Conservation (phyloP, 2,329 filamentous ascomycete genomes). For the Myotisia sp. region DNA sequence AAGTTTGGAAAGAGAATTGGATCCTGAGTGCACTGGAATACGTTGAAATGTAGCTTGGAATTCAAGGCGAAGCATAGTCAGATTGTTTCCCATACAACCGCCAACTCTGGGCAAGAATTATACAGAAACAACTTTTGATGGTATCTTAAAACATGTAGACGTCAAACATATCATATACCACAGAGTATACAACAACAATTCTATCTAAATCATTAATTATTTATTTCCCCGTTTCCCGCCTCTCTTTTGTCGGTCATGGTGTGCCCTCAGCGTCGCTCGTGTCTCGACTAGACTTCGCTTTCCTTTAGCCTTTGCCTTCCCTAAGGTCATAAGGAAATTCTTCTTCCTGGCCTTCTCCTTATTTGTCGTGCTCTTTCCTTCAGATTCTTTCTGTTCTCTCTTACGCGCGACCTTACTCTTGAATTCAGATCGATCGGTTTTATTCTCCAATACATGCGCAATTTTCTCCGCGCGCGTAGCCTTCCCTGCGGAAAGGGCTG, state of each 20-base stretch:
- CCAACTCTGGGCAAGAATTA: too few species aligned
- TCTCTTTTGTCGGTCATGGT: constrained; percentile 68
- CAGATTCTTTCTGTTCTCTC: constrained; percentile 70
- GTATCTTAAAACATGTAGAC: too few species aligned
- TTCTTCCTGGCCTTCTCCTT: constrained; percentile 93
- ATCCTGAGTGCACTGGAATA: too few species aligned
- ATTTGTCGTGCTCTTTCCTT: constrained; percentile 94
- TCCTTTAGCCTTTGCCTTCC: constrained; percentile 89
- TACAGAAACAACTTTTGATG: too few species aligned
- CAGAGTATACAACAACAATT: too few species aligned
- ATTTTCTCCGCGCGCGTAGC: constrained; percentile 79
- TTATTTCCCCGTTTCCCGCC: constrained; percentile 68
- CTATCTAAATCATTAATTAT: too few species aligned
- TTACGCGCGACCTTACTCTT: constrained; percentile 72
- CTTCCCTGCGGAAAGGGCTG: constrained; percentile 57
- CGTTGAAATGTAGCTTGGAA: too few species aligned
- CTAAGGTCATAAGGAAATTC: constrained; percentile 97
- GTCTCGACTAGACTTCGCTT: constrained; percentile 87
- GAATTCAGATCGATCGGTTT: constrained; percentile 63
- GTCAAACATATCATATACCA: too few species aligned
- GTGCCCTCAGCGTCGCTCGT: constrained; percentile 62
- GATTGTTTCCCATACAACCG: too few species aligned
- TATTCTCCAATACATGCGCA: constrained; percentile 67
- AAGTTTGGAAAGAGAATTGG: too few species aligned
- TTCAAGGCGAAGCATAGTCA: too few species aligned